Percentiles rank a stretch among this genome's conserved stretches.
Conservation (phyloP, 208 protist species). For the Acanthamoeba castellanii region DNA sequence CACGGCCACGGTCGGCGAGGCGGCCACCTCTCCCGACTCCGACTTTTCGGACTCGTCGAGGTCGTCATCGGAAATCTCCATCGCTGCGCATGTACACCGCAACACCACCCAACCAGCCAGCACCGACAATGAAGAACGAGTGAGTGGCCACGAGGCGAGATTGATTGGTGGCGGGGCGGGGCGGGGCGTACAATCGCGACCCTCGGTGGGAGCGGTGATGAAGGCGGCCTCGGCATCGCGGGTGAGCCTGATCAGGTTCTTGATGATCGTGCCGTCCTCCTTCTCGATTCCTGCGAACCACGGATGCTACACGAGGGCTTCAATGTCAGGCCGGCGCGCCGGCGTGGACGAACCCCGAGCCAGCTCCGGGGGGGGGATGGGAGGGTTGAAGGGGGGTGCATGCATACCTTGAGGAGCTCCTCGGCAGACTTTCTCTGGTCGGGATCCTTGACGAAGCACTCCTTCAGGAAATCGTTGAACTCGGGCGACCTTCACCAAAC, state of each 20-base stretch:
- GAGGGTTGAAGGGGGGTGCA: no score
- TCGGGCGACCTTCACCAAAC: slow-evolving; percentile 47
- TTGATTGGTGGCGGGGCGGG: not conserved
- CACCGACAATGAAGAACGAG: not conserved
- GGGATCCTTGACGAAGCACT: slow-evolving; percentile 69
- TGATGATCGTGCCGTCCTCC: slow-evolving; percentile 23
- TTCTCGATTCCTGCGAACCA: slow-evolving; percentile 32
- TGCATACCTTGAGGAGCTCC: slow-evolving; percentile 54
- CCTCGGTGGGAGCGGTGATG: not conserved
- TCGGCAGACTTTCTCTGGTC: slow-evolving; percentile 65
- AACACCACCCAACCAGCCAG: not conserved
- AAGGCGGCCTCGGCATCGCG: slow-evolving; percentile 58
- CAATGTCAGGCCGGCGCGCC: no score
- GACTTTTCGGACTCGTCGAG: not conserved
- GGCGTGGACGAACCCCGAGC: no score
- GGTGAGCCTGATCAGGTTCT: slow-evolving; percentile 14
- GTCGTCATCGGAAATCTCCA: slow-evolving; percentile 31
- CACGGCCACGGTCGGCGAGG: not conserved
- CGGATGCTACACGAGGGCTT: not conserved
- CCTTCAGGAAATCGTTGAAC: slow-evolving; percentile 61
- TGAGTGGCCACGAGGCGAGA: not conserved
- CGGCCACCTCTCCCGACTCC: not conserved
- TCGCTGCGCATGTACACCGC: not conserved
- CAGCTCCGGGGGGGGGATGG: no score
- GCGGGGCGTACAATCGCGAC: not conserved